Base-by-base conservation (phyloP, 192 early-diverging fungal genomes). In the Glomus cerebriforme region DNA sequence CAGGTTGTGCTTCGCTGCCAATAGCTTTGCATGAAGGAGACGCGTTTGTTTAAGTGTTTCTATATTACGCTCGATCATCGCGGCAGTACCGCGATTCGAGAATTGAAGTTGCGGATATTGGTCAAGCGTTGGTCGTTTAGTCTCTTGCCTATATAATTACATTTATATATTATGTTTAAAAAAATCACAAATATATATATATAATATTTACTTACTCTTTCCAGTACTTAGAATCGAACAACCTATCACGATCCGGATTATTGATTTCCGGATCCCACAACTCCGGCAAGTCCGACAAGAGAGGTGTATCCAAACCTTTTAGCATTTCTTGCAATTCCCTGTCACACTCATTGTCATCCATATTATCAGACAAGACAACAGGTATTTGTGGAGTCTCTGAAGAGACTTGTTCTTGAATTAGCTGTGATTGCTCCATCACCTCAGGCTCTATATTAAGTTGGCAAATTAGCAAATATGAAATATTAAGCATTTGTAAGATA, bases 321-420 rank as follows among this genome's bases (percentile, higher is more conserved):
- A 78, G 79, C 22, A 81, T 81, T 17, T 81, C 83, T 76, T 82
- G 82, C 1, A 84, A 58, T 26, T 84, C 83, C 13, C 79, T 79
- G 1, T 79, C 83, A 80, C 73, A 75, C 26, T 82, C 83, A 27
- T 82, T 79, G 15, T 84, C 83, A 22, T 84, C 82, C 3, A 86
- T 85, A 19, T 86, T 86, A 24, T 84, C 80, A 1, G 77, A 77
- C 60, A 90, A 89, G 1, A 85, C 87, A 12, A 90, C 88, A 77
- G 85, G 79, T 73, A 92, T 88, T 1, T 84, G 86, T 6, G 82
- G 73, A 26, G 81, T 62, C 0, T 82, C 81, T 8, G 66, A 67
- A n/a, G 84, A 82, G 45, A 83, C 86, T 49, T 88, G 80, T 45
- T 85, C 83, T 15, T 80, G 64, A 22, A 54, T 22, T 17, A 4